Evolutionary conservation across 2,329 filamentous ascomycete genomes (phyloP), one percentile per base, ranked within the genome.

Genomic region (Cladosporium sp.): DNA sequence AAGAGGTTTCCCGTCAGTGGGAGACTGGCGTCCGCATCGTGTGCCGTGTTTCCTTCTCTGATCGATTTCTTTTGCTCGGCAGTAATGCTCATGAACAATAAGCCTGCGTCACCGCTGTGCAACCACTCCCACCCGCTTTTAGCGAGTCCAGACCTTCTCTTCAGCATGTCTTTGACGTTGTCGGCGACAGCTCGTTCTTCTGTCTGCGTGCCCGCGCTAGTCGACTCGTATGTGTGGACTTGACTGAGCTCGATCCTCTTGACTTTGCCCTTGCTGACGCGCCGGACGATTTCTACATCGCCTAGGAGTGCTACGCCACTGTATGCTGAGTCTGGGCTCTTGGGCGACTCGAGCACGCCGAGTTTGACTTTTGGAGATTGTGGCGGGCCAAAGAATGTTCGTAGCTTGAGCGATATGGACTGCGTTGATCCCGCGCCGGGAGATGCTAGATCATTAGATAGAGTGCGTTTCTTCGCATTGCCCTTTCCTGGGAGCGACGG

Each of bases 341-440:
- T 47, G 11, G 61, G 61, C n/a, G 61, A 64, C 26, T 44, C 49
- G 34, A 57, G 49, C 7, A 64, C 51, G 36, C 61, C 61, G 36
- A 64, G 61, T 2, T 21, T 47, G 18, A 14, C 11, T 30, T 15
- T 51, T 26, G 44, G 59, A 18, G 44, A 34, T 36, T n/a, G 28
- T 4, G 59, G 44, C 5, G 59, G 59, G 18, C 28, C 57, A 28
- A 64, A 64, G 51, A 64, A 64, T 8, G 61, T 64, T 26, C 61
- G 61, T 14, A 64, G 51, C 44, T 64, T 64, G 8, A 51, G 61
- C 21, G 61, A 64, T 36, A 64, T 55, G 28, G 61, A 64, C 18
- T 26, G 52, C 1, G 52, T 55, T 32, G 52, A 55, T 21, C 52
- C n/a, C 3, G 28, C 30, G 8, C 52, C 12, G 4, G 52, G 52